phyloP scores from a whole-genome alignment of 2,329 filamentous ascomycete genomes.

The Venturia pyrina region DNA sequence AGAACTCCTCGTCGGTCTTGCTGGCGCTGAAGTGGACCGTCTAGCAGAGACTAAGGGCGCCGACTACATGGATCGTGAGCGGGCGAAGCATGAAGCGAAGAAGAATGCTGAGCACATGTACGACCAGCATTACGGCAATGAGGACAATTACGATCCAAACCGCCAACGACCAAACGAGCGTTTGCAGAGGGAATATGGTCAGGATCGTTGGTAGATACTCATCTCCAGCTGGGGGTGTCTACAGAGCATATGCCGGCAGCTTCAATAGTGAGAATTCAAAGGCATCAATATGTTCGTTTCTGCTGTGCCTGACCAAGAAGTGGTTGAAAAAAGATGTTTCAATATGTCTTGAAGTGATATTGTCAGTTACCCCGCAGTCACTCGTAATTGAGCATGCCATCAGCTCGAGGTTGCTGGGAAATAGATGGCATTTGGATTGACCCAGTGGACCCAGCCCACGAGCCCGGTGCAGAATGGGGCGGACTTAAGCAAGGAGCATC shows the following conservation, averaged over 20 bases:
- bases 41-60: constrained; percentile 45
- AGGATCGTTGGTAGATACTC: constrained; percentile 11
- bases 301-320: too few relatives aligned
- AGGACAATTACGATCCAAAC: constrained; percentile 37
- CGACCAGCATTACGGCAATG: constrained; percentile 37
- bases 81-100: constrained; percentile 36
- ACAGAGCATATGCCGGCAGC: too few relatives aligned
- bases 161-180: constrained; percentile 26
- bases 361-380: too few relatives aligned
- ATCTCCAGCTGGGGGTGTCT: too few relatives aligned
- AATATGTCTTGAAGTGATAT: too few relatives aligned
- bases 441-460: neutral
- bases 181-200: constrained; percentile 22
- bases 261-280: too few relatives aligned
- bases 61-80: constrained; percentile 39
- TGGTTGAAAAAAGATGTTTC: too few relatives aligned
- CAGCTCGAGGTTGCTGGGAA: too few relatives aligned
- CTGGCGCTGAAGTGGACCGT: constrained; percentile 66
- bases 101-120: constrained; percentile 36
- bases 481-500: neutral
- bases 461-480: neutral
- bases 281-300: too few relatives aligned
- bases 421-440: neutral
- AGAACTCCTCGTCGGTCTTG: constrained; percentile 62
- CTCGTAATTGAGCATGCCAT: too few relatives aligned